These are phyloP conservation scores for Meredithiella fracta DNA, from an alignment of 2,329 filamentous ascomycete genomes.

Conservation along the genomic window DNA sequence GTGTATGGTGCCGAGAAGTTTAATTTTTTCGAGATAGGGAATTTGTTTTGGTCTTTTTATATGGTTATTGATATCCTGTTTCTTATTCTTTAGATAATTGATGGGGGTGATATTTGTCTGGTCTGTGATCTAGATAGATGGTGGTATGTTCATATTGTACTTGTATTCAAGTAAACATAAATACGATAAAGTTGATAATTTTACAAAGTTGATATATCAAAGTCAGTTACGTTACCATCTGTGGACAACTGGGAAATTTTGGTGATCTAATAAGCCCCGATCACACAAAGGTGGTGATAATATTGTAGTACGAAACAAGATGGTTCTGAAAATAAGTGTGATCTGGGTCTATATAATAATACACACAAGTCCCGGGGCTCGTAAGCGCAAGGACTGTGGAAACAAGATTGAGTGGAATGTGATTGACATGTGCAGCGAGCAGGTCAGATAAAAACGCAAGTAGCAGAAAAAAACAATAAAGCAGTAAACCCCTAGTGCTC, in stretches of 20 bases:
- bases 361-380: background rate
- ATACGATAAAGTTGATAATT: background rate
- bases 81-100: background rate
- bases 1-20: too few relatives aligned
- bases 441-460: background rate
- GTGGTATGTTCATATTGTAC: background rate
- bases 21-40: background rate
- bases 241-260: background rate
- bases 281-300: constrained; percentile 4
- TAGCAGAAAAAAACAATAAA: background rate
- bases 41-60: background rate
- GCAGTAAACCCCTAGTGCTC: constrained; percentile 6
- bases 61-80: background rate
- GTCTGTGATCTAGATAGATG: background rate
- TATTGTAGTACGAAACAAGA: background rate
- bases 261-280: constrained; percentile 7
- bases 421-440: background rate
- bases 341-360: constrained; percentile 4
- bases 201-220: background rate
- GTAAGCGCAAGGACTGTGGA: background rate
- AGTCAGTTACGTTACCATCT: too few relatives aligned
- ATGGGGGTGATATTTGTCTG: background rate
- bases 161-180: background rate
- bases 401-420: constrained; percentile 6
- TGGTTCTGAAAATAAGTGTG: background rate